Evolutionary conservation across 352 stramenopile species (phyloP).

Genomic region (Phytophthora melonis): DNA sequence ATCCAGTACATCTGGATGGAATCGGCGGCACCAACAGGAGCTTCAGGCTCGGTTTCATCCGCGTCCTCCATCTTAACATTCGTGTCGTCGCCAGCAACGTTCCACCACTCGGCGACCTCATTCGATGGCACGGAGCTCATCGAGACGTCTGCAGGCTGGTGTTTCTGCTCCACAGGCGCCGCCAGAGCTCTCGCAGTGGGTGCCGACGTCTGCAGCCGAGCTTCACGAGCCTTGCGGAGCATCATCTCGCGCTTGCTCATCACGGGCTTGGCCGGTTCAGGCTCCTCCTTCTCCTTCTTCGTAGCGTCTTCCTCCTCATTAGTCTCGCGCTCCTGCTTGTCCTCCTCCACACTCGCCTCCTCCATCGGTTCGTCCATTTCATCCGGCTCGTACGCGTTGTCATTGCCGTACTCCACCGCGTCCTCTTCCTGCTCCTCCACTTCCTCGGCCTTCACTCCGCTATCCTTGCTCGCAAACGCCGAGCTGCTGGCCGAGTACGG

Average conservation of each 20-base stretch:
- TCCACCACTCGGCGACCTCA: slow-evolving; percentile 89
- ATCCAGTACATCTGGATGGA: slow-evolving; percentile 97
- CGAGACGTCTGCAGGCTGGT: slow-evolving; percentile 24
- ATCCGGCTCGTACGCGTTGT: slow-evolving; percentile 43
- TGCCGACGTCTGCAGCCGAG: slow-evolving; percentile 65
- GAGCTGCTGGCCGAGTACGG: slow-evolving; percentile 22
- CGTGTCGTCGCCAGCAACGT: slow-evolving; percentile 45
- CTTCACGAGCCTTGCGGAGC: slow-evolving; percentile 70
- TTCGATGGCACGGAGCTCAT: slow-evolving; percentile 80
- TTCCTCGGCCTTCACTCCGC: slow-evolving; percentile 24
- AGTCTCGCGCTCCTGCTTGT: slow-evolving; percentile 31
- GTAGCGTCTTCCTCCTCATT: neutral
- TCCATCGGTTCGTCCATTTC: slow-evolving; percentile 46
- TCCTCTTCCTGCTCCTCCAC: slow-evolving; percentile 34
- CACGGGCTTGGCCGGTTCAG: slow-evolving; percentile 23
- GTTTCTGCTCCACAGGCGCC: slow-evolving; percentile 41
- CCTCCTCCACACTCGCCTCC: slow-evolving; percentile 38
- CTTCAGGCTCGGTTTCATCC: slow-evolving; percentile 40
- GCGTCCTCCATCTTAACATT: slow-evolving; percentile 32
- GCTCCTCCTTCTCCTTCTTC: slow-evolving; percentile 21
- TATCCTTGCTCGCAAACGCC: slow-evolving; percentile 9
- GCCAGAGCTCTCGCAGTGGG: slow-evolving; percentile 69
- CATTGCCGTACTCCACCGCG: slow-evolving; percentile 40
- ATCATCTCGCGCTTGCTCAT: slow-evolving; percentile 84
- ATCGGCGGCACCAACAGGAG: slow-evolving; percentile 52